These are phyloP conservation scores for Jasminum sambac DNA, from an alignment of 257 asterid species.

Conservation along the genomic window DNA sequence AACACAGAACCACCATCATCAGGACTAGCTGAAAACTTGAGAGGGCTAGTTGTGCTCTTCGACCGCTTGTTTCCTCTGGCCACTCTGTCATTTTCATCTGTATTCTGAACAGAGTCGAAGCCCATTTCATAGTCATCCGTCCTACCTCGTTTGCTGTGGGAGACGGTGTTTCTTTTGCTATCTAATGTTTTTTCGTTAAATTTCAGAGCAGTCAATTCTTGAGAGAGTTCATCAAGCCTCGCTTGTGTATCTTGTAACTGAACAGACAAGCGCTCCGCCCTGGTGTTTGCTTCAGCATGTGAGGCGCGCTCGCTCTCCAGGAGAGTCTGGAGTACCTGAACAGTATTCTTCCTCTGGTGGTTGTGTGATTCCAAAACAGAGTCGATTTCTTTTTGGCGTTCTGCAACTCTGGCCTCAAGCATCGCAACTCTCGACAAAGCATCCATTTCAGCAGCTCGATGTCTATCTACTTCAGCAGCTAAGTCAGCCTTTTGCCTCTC, in stretches of 20 bases:
- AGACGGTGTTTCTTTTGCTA: constrained; percentile 57
- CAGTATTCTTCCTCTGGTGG: constrained; percentile 70
- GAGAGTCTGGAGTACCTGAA: constrained; percentile 70
- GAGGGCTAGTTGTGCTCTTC: constrained; percentile 71
- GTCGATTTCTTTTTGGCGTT: constrained; percentile 77
- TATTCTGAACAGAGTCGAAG: constrained; percentile 62
- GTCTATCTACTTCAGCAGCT: constrained; percentile 49
- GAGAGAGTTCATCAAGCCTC: constrained; percentile 70
- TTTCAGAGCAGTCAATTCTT: constrained; percentile 64
- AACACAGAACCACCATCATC: constrained; percentile 92
- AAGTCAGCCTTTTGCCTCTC: constrained; percentile 69
- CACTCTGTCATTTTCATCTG: constrained; percentile 47
- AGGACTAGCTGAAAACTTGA: constrained; percentile 43
- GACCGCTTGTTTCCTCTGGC: constrained; percentile 69
- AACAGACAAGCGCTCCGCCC: constrained; percentile 85
- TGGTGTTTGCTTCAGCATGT: constrained; percentile 74
- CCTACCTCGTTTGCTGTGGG: constrained; percentile 79
- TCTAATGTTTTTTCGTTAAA: constrained; percentile 64
- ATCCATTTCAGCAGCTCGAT: constrained; percentile 67
- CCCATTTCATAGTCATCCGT: constrained; percentile 76
- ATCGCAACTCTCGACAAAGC: constrained; percentile 59
- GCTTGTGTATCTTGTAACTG: constrained; percentile 86
- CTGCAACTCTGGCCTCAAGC: constrained; percentile 71
- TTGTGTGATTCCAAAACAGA: constrained; percentile 64
- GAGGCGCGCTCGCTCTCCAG: constrained; percentile 82